Percentiles rank a stretch among this genome's conserved stretches.
Evolutionary conservation across 73 alveolate genomes (phyloP).

Genomic region (Paramecium sonneborni): DNA sequence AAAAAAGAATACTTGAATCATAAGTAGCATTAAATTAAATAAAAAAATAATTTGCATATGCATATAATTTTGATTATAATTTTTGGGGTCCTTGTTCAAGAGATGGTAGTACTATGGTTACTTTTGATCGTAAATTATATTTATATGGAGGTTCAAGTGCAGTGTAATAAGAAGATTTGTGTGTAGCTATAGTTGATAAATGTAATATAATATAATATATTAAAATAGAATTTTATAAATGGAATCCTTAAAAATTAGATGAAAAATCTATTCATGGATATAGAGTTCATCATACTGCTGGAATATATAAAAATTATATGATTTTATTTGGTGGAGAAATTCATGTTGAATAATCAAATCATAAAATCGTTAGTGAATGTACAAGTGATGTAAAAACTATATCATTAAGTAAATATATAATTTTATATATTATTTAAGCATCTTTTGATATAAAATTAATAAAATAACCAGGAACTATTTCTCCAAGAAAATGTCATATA

Average conservation of each 20-base stretch:
- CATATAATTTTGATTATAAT: background rate
- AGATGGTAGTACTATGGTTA: conserved; percentile 5
- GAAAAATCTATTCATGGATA: background rate
- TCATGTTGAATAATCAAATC: background rate
- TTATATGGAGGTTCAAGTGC: conserved; percentile 38
- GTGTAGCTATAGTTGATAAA: background rate
- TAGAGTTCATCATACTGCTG: conserved; percentile 42
- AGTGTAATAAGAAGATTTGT: background rate
- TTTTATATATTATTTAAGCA: background rate
- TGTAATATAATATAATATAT: background rate
- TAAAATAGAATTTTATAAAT: background rate
- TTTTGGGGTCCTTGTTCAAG: conserved; percentile 45
- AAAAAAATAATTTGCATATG: background rate
- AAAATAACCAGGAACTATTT: background rate
- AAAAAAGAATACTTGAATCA: background rate
- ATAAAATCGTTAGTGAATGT: background rate
- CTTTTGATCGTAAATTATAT: conserved; percentile 17
- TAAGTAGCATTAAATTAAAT: background rate
- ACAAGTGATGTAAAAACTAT: conserved; percentile 14
- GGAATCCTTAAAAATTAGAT: conserved; percentile 26
- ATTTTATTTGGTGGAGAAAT: conserved; percentile 42
- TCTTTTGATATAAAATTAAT: conserved; percentile 12
- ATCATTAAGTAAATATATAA: background rate
- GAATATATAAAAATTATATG: background rate
- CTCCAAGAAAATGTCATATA: conserved; percentile 48